Conservation (phyloP, 495 filamentous ascomycete genomes). For the Platismatia glauca region DNA sequence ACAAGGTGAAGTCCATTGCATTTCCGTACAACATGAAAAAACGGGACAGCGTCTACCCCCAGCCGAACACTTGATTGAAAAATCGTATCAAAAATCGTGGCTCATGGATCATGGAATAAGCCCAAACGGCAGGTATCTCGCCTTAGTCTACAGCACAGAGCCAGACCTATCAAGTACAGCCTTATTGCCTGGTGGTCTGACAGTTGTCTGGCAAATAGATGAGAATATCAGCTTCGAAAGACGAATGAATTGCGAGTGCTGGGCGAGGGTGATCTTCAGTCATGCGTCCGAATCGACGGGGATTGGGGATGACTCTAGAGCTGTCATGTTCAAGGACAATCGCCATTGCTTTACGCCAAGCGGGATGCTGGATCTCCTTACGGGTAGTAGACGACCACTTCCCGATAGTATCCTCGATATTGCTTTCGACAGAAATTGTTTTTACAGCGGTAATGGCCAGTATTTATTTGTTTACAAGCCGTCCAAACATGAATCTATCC, state of each 20-base stretch:
- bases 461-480: not conserved
- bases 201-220: not conserved
- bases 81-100: too few species aligned
- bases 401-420: not conserved
- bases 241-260: not conserved
- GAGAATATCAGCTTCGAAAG: not conserved
- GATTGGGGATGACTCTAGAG: not conserved
- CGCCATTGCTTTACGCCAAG: not conserved
- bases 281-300: not conserved
- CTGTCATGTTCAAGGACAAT: not conserved
- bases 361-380: not conserved
- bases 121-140: not conserved
- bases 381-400: not conserved
- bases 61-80: not conserved
- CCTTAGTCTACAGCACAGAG: not conserved
- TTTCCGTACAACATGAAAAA: not conserved
- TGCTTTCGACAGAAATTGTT: not conserved
- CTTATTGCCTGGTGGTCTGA: not conserved
- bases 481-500: not conserved
- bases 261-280: not conserved
- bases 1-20: too few species aligned
- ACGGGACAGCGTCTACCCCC: constrained; percentile 2
- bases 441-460: not conserved
- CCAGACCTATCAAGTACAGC: too few species aligned
- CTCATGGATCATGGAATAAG: not conserved